Base-by-base conservation (phyloP, 2,329 filamentous ascomycete species). In the Ophiostoma sp. region DNA sequence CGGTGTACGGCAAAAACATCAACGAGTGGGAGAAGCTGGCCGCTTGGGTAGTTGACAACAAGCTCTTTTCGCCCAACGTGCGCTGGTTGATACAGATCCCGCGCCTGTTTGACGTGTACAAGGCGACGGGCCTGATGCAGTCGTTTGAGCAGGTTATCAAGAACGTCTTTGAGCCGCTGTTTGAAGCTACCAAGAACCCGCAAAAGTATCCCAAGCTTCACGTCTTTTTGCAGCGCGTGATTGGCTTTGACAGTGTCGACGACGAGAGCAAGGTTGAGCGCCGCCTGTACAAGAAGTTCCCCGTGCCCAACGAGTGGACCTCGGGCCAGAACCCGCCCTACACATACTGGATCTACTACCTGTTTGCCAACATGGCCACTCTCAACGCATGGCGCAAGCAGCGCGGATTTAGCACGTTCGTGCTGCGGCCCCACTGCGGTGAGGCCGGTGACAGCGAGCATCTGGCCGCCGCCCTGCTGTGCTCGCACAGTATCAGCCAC, bases 1-100 rank as follows among this genome's bases (percentile, higher is more conserved):
- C 93, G 38, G 92, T 99, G 72, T 99, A 99, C 75, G 95, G 95
- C 71, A 91, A 92, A 76, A 90, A 90, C 2, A 84, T 96, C 55
- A 89, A 96, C 71, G 95, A 99, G 78, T 99, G 95, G 95, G 94
- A 98, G 76, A 99, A 96, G 76, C 86, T 99, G 66, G 95, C 95
- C 3, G 92, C 91, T 5, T 99, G 95, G 95, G 93, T 99, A 7
- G 88, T 98, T 16, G 94, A 98, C 80, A 97, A 98, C 82, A 98
- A 97, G 80, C 84, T 99, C 58, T 97, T 97, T 78, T 98, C 94
- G 2, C 94, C 95, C 76, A 99, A 99, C 76, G 92, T 99, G 65
- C 90, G 95, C 68, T 99, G 95, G 95, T 84, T 99, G 67, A 90
- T 99, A 70, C 95, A 99, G 76, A 89, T 99, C 27, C 95, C 95